Conservation (phyloP, 164 flowering plant genomes). For the Vitis labrusca region DNA sequence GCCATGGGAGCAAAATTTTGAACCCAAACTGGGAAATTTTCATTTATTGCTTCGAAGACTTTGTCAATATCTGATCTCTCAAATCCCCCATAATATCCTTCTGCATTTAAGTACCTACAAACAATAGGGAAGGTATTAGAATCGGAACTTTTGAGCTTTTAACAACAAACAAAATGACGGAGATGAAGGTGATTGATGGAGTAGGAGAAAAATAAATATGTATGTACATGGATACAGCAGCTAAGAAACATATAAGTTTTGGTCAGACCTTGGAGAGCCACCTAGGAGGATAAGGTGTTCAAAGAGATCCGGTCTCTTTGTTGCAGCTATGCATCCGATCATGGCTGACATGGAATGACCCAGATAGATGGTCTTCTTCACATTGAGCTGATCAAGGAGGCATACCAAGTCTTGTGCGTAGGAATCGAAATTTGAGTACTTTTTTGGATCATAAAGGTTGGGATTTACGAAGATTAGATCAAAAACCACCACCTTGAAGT, state of each 20-base stretch:
- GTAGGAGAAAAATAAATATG: not conserved
- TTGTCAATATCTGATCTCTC: constrained; percentile 14
- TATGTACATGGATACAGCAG: not conserved
- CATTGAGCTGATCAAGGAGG: constrained; percentile 31
- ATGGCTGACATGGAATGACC: constrained; percentile 55
- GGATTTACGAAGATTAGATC: constrained; percentile 34
- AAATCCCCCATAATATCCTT: constrained; percentile 38
- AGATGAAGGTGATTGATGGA: too few species aligned
- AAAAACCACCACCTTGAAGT: constrained; percentile 37
- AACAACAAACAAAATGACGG: too few species aligned
- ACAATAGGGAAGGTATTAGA: not conserved
- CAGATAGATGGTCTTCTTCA: constrained; percentile 21
- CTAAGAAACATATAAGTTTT: not conserved
- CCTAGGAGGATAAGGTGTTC: constrained; percentile 28
- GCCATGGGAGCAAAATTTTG: constrained; percentile 26
- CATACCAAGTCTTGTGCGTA: constrained; percentile 28
- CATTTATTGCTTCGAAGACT: constrained; percentile 18
- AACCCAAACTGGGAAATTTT: constrained; percentile 31
- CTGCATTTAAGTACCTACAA: constrained; percentile 34
- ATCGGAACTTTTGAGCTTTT: too few species aligned
- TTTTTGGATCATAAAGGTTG: constrained; percentile 14
- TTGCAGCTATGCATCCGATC: constrained; percentile 42
- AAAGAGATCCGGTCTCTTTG: constrained; percentile 37
- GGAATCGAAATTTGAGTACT: constrained; percentile 22
- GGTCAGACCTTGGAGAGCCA: constrained; percentile 42